Evolutionary conservation across 2,329 filamentous ascomycete genomes (phyloP).

Genomic region (Fusarium torulosum): DNA sequence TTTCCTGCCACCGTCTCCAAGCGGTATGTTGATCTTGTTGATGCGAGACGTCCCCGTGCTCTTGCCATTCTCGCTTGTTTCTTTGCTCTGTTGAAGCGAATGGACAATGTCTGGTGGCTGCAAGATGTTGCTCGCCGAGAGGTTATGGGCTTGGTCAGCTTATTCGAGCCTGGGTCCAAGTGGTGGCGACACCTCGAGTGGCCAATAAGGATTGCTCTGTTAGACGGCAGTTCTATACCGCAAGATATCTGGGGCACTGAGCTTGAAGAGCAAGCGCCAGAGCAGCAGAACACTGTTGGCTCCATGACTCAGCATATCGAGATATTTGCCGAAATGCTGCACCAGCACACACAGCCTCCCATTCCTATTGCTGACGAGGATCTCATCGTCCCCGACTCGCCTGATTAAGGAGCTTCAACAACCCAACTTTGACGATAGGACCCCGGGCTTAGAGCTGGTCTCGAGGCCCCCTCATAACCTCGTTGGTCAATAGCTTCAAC

Average conservation of each 20-base stretch:
- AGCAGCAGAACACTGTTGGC: constrained; percentile 53
- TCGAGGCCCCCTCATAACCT: constrained; percentile 17
- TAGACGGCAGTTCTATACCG: constrained; percentile 66
- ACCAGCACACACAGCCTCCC: constrained; percentile 49
- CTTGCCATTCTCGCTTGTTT: constrained; percentile 75
- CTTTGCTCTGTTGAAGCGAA: constrained; percentile 72
- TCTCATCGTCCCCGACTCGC: constrained; percentile 50
- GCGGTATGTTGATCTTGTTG: constrained; percentile 71
- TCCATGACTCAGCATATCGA: constrained; percentile 58
- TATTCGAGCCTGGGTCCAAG: constrained; percentile 69
- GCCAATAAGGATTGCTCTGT: constrained; percentile 70
- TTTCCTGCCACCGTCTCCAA: constrained; percentile 75
- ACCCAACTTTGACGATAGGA: not conserved
- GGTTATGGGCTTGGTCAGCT: constrained; percentile 71
- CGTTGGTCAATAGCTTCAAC: constrained; percentile 13
- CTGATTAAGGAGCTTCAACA: constrained; percentile 47
- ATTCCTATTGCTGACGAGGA: constrained; percentile 51
- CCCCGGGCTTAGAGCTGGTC: constrained; percentile 35
- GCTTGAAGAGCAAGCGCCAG: constrained; percentile 57
- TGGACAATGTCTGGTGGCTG: constrained; percentile 77
- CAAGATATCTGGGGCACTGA: constrained; percentile 69
- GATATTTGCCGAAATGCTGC: constrained; percentile 55
- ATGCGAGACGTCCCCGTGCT: constrained; percentile 69
- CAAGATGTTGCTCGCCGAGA: constrained; percentile 74
- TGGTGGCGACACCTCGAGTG: constrained; percentile 74